Percentiles rank a stretch among this genome's conserved stretches.
Conservation (phyloP, 2,329 filamentous ascomycete species). For the Ascochyta rabiei region DNA sequence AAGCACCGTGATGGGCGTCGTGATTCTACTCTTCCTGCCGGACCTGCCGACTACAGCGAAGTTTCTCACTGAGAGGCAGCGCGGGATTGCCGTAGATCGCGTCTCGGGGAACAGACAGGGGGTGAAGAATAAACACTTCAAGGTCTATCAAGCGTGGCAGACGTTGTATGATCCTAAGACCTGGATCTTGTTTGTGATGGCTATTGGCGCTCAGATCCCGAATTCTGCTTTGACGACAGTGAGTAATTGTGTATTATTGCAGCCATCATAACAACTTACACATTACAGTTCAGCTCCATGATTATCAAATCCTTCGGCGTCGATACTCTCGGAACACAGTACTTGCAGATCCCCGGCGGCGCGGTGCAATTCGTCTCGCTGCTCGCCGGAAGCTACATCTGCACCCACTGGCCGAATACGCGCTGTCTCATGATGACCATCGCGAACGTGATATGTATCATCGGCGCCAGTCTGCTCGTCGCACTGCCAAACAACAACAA, state of each 20-base stretch:
- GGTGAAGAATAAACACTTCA: slow-evolving; percentile 58
- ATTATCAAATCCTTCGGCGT: slow-evolving; percentile 73
- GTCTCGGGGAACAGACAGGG: slow-evolving; percentile 55
- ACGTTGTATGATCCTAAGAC: slow-evolving; percentile 53
- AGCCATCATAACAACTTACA: background rate
- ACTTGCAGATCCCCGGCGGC: slow-evolving; percentile 66
- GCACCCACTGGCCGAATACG: slow-evolving; percentile 21
- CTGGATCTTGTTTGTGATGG: slow-evolving; percentile 44
- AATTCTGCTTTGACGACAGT: slow-evolving; percentile 62
- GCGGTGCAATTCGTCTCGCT: slow-evolving; percentile 50
- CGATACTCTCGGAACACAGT: slow-evolving; percentile 84
- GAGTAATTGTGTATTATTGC: background rate
- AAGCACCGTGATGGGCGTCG: slow-evolving; percentile 41
- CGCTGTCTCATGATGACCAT: slow-evolving; percentile 39
- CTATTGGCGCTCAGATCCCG: slow-evolving; percentile 60
- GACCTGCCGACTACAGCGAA: slow-evolving; percentile 47
- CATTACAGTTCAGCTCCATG: slow-evolving; percentile 52
- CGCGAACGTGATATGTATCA: slow-evolving; percentile 40
- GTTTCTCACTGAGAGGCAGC: slow-evolving; percentile 24
- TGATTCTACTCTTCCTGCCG: slow-evolving; percentile 61
- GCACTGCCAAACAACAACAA: slow-evolving; percentile 22
- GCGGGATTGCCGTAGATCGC: slow-evolving; percentile 46
- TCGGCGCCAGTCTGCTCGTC: slow-evolving; percentile 28
- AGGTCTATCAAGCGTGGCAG: slow-evolving; percentile 52
- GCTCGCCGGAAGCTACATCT: slow-evolving; percentile 39